phyloP scores from a whole-genome alignment of 805 yeast genomes.

The Teunomyces lycoperdinae region DNA sequence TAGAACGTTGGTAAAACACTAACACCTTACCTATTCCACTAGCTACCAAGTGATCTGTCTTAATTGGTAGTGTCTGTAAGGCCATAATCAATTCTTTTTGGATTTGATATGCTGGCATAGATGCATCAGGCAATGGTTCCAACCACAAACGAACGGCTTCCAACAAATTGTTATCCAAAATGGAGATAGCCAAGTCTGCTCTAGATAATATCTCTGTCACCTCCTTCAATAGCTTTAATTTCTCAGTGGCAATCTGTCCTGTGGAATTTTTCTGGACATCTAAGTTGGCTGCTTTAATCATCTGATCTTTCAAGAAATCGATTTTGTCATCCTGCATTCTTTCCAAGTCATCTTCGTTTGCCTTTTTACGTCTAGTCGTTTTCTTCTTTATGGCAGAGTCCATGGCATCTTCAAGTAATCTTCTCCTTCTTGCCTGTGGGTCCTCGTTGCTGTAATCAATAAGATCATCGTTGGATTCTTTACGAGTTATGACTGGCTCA shows the following conservation, averaged over 20 bases:
- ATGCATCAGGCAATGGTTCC: constrained; percentile 97
- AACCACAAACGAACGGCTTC: constrained; percentile 96
- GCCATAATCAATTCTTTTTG: constrained; percentile 83
- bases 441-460: constrained; percentile 28
- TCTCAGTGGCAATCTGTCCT: constrained; percentile 70
- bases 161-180: constrained; percentile 86
- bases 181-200: constrained; percentile 85
- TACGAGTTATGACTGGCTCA: constrained; percentile 4
- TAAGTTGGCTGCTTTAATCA: constrained; percentile 83
- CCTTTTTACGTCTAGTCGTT: constrained; percentile 58
- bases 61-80: constrained; percentile 77
- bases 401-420: constrained; percentile 77
- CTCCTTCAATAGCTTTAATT: constrained; percentile 73
- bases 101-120: constrained; percentile 95
- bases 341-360: constrained; percentile 91
- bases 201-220: constrained; percentile 75
- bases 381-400: constrained; percentile 70
- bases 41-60: constrained; percentile 92
- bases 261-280: constrained; percentile 62
- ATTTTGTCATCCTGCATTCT: constrained; percentile 92
- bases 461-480: constrained; percentile 7
- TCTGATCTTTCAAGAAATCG: constrained; percentile 74
- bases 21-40: constrained; percentile 92
- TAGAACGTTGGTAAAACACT: constrained; percentile 87
- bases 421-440: constrained; percentile 51